phyloP scores from a whole-genome alignment of 2,329 filamentous ascomycete genomes.

The Teratosphaeria nubilosa region DNA sequence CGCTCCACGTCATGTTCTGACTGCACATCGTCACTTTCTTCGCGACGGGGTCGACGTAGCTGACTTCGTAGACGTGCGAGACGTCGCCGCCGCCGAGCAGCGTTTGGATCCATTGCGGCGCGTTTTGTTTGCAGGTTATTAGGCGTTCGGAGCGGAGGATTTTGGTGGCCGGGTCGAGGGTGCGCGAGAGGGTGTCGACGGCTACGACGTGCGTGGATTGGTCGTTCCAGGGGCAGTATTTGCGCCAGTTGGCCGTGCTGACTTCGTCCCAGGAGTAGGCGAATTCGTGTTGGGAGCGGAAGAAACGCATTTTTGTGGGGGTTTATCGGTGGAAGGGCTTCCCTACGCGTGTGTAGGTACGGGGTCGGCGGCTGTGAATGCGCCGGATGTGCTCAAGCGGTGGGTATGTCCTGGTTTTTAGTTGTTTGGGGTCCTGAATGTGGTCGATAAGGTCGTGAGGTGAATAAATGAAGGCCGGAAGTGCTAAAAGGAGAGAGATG shows the following conservation, averaged over 20 bases:
- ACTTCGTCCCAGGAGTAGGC: constrained; percentile 99
- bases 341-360: not conserved
- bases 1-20: constrained; percentile 86
- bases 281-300: constrained; percentile 80
- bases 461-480: not conserved
- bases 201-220: constrained; percentile 94
- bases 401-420: not conserved
- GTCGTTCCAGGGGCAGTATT: constrained; percentile 97
- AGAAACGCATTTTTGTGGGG: constrained; percentile 71
- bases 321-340: not conserved
- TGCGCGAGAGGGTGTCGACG: constrained; percentile 80
- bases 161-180: constrained; percentile 52
- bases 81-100: constrained; percentile 71
- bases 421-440: not conserved
- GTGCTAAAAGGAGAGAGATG: not conserved
- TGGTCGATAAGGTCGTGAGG: not conserved
- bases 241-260: constrained; percentile 93
- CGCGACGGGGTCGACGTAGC: constrained; percentile 73
- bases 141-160: constrained; percentile 64
- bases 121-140: constrained; percentile 53
- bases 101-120: constrained; percentile 69
- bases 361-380: not conserved
- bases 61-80: constrained; percentile 87
- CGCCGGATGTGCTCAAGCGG: not conserved
- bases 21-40: constrained; percentile 95